phyloP scores from a whole-genome alignment of 2,329 filamentous ascomycete species.

The Dactylonectria estremocensis region DNA sequence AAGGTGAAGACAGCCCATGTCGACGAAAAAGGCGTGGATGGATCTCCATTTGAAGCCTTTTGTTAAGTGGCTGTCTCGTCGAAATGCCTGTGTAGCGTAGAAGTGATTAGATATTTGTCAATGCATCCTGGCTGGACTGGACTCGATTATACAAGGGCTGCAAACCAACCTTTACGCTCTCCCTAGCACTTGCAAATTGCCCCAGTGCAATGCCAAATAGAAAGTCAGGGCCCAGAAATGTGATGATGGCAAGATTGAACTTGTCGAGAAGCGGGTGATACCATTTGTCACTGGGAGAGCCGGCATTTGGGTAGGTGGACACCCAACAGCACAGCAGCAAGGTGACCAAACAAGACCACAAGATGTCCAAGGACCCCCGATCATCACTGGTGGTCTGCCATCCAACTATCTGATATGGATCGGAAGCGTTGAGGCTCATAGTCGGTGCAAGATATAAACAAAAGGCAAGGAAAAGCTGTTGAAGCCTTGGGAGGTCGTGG shows the following conservation, averaged over 20 bases:
- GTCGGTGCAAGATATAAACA: no score
- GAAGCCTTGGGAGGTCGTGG: no score
- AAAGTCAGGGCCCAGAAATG: conserved; percentile 56
- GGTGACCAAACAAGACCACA: conserved; percentile 57
- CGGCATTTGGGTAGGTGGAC: conserved; percentile 56
- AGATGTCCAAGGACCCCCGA: conserved; percentile 58
- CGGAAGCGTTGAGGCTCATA: no score
- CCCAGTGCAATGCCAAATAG: conserved; percentile 53
- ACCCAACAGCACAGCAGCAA: conserved; percentile 60
- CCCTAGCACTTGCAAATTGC: conserved; percentile 52
- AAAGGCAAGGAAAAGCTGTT: no score
- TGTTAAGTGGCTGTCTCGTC: conserved; percentile 16
- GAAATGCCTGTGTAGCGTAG: conserved; percentile 9
- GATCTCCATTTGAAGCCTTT: conserved; percentile 53
- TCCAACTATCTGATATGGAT: background rate
- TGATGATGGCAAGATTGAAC: conserved; percentile 53
- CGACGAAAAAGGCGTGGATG: conserved; percentile 57
- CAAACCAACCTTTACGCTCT: conserved; percentile 48
- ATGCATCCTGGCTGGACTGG: no score
- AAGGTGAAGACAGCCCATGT: conserved; percentile 59
- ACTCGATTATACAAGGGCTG: no score
- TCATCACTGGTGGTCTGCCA: conserved; percentile 46
- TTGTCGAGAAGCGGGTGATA: conserved; percentile 51
- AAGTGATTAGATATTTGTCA: no score
- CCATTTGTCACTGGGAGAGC: conserved; percentile 49